phyloP scores from a whole-genome alignment of 805 yeast species.

The Saccharomycopsis amapae region DNA sequence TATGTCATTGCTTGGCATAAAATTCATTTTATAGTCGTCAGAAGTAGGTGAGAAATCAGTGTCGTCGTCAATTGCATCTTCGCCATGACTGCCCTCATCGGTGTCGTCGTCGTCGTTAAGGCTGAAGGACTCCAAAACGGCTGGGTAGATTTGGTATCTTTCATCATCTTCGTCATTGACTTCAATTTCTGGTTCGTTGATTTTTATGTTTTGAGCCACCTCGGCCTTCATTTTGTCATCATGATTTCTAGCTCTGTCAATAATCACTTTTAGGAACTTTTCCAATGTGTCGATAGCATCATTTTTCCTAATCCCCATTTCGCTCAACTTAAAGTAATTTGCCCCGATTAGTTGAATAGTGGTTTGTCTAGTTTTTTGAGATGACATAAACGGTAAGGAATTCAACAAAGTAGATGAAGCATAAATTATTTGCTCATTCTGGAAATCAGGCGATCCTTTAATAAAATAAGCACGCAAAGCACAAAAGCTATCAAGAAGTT shows the following conservation, averaged over 20 bases:
- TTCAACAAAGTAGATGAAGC: slow-evolving; percentile 48
- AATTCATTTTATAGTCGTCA: neutral
- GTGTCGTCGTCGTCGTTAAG: slow-evolving; percentile 4
- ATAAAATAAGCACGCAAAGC: slow-evolving; percentile 39
- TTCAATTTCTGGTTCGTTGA: slow-evolving; percentile 5
- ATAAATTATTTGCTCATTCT: slow-evolving; percentile 46
- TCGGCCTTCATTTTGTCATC: neutral
- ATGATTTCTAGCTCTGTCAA: slow-evolving; percentile 35
- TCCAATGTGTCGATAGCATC: slow-evolving; percentile 59
- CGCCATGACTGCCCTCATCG: neutral
- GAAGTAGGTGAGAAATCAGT: neutral
- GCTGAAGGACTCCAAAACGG: slow-evolving; percentile 1
- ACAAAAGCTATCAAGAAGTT: slow-evolving; percentile 38
- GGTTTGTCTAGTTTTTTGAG: slow-evolving; percentile 32
- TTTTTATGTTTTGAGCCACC: neutral
- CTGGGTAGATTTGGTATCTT: slow-evolving; percentile 4
- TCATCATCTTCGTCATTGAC: slow-evolving; percentile 11
- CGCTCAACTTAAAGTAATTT: slow-evolving; percentile 52
- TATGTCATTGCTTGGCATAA: neutral
- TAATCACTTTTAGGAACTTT: slow-evolving; percentile 43
- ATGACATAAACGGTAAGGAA: slow-evolving; percentile 32
- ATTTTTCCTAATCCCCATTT: slow-evolving; percentile 48
- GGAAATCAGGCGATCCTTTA: slow-evolving; percentile 48
- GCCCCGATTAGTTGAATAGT: slow-evolving; percentile 42
- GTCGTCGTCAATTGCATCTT: neutral